Percentiles rank a stretch among this genome's conserved stretches.
phyloP scores from a whole-genome alignment of 1,284 basidiomycete species.

The Wolfiporia cocos region DNA sequence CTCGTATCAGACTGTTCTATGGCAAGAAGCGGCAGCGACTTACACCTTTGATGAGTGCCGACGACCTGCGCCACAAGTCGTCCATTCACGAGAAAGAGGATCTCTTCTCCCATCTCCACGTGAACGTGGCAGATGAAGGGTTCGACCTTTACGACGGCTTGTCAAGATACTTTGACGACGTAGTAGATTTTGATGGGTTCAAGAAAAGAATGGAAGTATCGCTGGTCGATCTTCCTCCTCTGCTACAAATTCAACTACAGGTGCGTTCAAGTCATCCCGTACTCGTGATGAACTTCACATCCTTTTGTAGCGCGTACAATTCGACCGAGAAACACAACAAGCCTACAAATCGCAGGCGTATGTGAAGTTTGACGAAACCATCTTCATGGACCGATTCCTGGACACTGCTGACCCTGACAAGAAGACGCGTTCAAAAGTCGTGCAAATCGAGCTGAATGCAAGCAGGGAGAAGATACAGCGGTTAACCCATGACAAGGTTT shows the following conservation, averaged over 20 bases:
- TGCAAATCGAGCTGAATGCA: slow-evolving; percentile 60
- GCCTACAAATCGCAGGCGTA: slow-evolving; percentile 97
- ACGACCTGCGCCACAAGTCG: slow-evolving; percentile 39
- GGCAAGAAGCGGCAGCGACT: slow-evolving; percentile 77
- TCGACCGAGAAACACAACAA: slow-evolving; percentile 83
- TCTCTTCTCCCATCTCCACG: slow-evolving; percentile 88
- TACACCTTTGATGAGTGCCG: slow-evolving; percentile 41
- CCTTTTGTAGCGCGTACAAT: slow-evolving; percentile 80
- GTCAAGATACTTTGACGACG: slow-evolving; percentile 87
- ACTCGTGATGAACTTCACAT: not conserved
- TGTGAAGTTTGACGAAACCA: slow-evolving; percentile 82
- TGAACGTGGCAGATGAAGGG: slow-evolving; percentile 86
- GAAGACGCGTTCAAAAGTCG: slow-evolving; percentile 60
- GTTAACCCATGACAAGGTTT: slow-evolving; percentile 65
- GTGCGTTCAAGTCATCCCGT: slow-evolving; percentile 34
- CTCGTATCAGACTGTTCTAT: slow-evolving; percentile 71
- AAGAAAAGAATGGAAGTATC: slow-evolving; percentile 87
- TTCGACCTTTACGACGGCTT: slow-evolving; percentile 93
- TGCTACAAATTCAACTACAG: slow-evolving; percentile 95
- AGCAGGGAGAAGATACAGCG: slow-evolving; percentile 62
- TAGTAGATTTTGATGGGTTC: slow-evolving; percentile 84
- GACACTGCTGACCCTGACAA: slow-evolving; percentile 68
- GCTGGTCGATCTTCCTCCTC: slow-evolving; percentile 81
- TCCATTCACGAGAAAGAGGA: slow-evolving; percentile 85
- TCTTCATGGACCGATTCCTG: slow-evolving; percentile 92